Conservation (phyloP, 2,329 filamentous ascomycete genomes). For the Teratosphaeria epicoccoides region DNA sequence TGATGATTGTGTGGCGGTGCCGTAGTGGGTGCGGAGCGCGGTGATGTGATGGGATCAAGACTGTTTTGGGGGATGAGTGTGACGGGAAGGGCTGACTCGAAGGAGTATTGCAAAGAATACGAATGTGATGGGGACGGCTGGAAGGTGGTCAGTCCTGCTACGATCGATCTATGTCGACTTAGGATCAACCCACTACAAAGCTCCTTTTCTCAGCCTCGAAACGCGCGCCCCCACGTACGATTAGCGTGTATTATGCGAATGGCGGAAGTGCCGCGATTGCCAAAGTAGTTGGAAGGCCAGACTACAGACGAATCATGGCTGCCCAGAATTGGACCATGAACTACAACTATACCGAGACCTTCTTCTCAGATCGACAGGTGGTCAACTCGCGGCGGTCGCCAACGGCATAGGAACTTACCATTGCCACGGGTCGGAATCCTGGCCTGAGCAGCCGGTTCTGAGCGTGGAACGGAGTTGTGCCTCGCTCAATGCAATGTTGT, state of each 20-base stretch:
- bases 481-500: not conserved
- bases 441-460: not conserved
- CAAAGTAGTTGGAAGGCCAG: not conserved
- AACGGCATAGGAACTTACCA: not conserved
- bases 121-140: not conserved
- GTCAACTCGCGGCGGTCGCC: not conserved
- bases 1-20: too few relatives aligned
- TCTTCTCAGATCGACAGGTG: not conserved
- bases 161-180: too few relatives aligned
- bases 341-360: not conserved
- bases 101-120: too few relatives aligned
- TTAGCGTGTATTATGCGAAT: not conserved
- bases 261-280: not conserved
- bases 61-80: too few relatives aligned
- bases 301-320: not conserved
- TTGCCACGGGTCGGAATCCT: not conserved
- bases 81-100: too few relatives aligned
- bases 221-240: too few relatives aligned
- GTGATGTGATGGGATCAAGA: too few relatives aligned
- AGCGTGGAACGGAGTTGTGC: not conserved
- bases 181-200: too few relatives aligned
- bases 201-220: too few relatives aligned
- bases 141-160: too few relatives aligned
- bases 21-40: too few relatives aligned
- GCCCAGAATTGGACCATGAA: not conserved